Conservation (phyloP, 352 stramenopile species). For the Pilasporangium apinafurcum region DNA sequence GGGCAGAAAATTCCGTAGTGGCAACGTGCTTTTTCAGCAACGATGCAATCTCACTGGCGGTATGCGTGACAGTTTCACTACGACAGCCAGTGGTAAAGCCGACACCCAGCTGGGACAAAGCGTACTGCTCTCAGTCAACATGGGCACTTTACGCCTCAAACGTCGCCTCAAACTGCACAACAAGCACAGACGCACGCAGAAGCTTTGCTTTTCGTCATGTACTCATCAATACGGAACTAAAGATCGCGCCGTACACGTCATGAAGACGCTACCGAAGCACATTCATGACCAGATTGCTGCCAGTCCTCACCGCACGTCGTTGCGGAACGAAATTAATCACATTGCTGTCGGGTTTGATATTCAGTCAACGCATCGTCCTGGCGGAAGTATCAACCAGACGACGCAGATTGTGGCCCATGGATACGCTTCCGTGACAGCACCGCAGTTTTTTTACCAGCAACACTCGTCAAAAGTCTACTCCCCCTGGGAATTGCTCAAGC, state of each 20-base stretch:
- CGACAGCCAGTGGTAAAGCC: background rate
- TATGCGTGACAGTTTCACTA: too few species aligned
- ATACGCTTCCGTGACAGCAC: slow-evolving; percentile 32
- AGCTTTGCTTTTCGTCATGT: slow-evolving; percentile 42
- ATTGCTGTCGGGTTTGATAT: slow-evolving; percentile 49
- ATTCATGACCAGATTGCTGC: slow-evolving; percentile 29
- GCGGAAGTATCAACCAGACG: slow-evolving; percentile 19
- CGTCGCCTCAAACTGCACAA: slow-evolving; percentile 14
- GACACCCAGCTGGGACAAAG: slow-evolving; percentile 4
- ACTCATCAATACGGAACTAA: slow-evolving; percentile 24
- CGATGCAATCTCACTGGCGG: slow-evolving; percentile 16
- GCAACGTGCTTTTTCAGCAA: slow-evolving; percentile 43
- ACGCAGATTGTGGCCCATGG: slow-evolving; percentile 39
- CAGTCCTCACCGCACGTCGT: slow-evolving; percentile 22
- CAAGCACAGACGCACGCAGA: slow-evolving; percentile 37
- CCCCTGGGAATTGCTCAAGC: slow-evolving; percentile 17
- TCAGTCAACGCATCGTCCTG: slow-evolving; percentile 14
- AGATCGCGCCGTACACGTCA: slow-evolving; percentile 46
- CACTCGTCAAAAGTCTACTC: slow-evolving; percentile 16
- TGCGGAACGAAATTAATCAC: slow-evolving; percentile 39
- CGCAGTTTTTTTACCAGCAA: slow-evolving; percentile 17
- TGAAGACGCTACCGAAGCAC: slow-evolving; percentile 54
- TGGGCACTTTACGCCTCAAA: slow-evolving; percentile 25
- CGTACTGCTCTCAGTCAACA: slow-evolving; percentile 25
- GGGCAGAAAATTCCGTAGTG: slow-evolving; percentile 40